phyloP scores from a whole-genome alignment of 148 eudicot species.

The Dianthus caryophyllus region DNA sequence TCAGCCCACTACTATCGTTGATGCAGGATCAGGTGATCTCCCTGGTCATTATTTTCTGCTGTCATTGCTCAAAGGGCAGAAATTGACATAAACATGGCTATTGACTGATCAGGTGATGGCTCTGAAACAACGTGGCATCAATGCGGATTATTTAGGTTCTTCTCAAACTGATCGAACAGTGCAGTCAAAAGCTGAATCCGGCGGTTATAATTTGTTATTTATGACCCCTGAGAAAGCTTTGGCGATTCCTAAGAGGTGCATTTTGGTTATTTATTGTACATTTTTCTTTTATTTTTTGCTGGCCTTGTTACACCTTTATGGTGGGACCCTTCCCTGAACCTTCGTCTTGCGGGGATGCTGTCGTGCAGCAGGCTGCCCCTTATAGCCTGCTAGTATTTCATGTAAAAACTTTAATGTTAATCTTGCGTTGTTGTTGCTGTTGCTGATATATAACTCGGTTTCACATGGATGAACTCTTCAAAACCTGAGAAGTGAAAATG shows the following conservation, averaged over 20 bases:
- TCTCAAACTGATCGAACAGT: conserved; percentile 56
- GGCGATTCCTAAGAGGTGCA: conserved; percentile 43
- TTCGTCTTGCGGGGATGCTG: too few relatives aligned
- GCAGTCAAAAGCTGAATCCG: conserved; percentile 54
- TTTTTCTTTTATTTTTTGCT: not conserved
- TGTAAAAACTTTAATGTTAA: too few relatives aligned
- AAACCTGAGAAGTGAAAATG: not conserved
- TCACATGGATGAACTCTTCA: not conserved
- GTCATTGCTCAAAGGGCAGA: not conserved
- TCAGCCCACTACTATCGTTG: conserved; percentile 76
- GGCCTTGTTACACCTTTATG: too few relatives aligned
- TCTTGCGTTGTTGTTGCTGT: not conserved
- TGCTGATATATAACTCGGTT: not conserved
- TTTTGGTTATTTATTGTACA: not conserved
- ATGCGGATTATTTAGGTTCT: conserved; percentile 62
- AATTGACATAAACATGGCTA: not conserved
- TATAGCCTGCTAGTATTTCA: too few relatives aligned
- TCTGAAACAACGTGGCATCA: conserved; percentile 64
- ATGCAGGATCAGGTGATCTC: conserved; percentile 84
- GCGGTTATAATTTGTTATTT: conserved; percentile 59
- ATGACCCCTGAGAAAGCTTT: conserved; percentile 89
- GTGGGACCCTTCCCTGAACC: too few relatives aligned
- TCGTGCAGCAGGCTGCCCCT: too few relatives aligned
- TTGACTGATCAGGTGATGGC: conserved; percentile 63
- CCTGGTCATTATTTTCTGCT: not conserved